Evolutionary conservation across 768 basidiomycete genomes (phyloP).

Genomic region (Ramaria rubella): DNA sequence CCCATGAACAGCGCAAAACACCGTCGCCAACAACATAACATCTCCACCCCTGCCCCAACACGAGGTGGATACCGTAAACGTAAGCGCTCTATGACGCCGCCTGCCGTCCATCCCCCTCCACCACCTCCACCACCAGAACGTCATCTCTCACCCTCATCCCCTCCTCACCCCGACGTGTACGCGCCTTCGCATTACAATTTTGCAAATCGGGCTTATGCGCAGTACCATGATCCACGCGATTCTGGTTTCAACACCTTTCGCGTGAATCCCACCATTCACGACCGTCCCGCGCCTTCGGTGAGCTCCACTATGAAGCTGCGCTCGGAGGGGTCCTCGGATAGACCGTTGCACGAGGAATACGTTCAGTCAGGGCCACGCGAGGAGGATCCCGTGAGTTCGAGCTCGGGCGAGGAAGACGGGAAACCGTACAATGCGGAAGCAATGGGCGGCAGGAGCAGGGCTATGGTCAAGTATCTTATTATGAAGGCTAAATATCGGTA

Average conservation of each 20-base stretch:
- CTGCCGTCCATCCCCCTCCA: neutral
- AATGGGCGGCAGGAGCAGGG: slow-evolving; percentile 68
- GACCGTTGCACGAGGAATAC: neutral
- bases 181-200: slow-evolving; percentile 11
- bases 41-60: slow-evolving; percentile 64
- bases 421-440: slow-evolving; percentile 79
- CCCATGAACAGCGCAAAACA: slow-evolving; percentile 53
- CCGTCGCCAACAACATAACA: slow-evolving; percentile 82
- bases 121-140: neutral
- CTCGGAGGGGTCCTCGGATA: neutral
- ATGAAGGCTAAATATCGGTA: slow-evolving; percentile 75
- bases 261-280: neutral
- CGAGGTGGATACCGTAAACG: slow-evolving; percentile 67
- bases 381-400: neutral
- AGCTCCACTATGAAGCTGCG: neutral
- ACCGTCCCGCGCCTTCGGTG: neutral
- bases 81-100: slow-evolving; percentile 38
- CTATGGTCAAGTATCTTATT: slow-evolving; percentile 65
- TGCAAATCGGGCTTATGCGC: slow-evolving; percentile 8
- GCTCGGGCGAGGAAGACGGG: slow-evolving; percentile 3
- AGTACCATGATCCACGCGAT: slow-evolving; percentile 3
- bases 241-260: slow-evolving; percentile 9
- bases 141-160: neutral
- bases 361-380: neutral
- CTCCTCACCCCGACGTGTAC: neutral